Percentiles rank a stretch among this genome's conserved stretches.
phyloP scores from a whole-genome alignment of 2,329 filamentous ascomycete species.

The Paecilomyces sp. region DNA sequence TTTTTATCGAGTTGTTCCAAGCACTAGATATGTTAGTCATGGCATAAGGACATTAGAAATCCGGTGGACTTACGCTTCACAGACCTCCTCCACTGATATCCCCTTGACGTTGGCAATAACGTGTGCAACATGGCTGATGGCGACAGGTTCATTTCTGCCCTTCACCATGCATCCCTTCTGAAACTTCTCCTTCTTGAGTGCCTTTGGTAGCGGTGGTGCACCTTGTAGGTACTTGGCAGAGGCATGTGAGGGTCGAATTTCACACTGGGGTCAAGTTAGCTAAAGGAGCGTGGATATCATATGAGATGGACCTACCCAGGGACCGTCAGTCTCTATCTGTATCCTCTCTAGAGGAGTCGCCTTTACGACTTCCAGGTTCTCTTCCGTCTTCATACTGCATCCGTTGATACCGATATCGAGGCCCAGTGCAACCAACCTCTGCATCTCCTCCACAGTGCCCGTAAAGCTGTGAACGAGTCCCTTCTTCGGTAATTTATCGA shows the following conservation, averaged over 20 bases:
- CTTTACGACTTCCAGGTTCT: slow-evolving; percentile 80
- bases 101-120: slow-evolving; percentile 83
- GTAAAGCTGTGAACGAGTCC: slow-evolving; percentile 96
- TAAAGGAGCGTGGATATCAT: not conserved
- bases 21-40: slow-evolving; percentile 41
- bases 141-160: slow-evolving; percentile 86
- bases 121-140: slow-evolving; percentile 78
- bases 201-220: slow-evolving; percentile 65
- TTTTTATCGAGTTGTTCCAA: slow-evolving; percentile 71
- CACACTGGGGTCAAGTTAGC: slow-evolving; percentile 51
- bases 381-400: slow-evolving; percentile 88
- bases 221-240: slow-evolving; percentile 67
- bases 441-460: slow-evolving; percentile 77
- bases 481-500: slow-evolving; percentile 62
- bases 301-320: slow-evolving; percentile 51
- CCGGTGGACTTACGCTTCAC: slow-evolving; percentile 56
- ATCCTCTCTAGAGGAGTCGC: slow-evolving; percentile 70
- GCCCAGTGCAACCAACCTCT: slow-evolving; percentile 68
- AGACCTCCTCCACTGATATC: slow-evolving; percentile 70
- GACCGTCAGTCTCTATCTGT: slow-evolving; percentile 95
- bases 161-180: slow-evolving; percentile 82
- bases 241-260: slow-evolving; percentile 83
- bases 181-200: slow-evolving; percentile 96
- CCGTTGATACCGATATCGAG: slow-evolving; percentile 94
- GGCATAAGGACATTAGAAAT: not conserved